Conservation (phyloP, 371 early-diverging fungal genomes). For the Quaeritorhiza haematococci region DNA sequence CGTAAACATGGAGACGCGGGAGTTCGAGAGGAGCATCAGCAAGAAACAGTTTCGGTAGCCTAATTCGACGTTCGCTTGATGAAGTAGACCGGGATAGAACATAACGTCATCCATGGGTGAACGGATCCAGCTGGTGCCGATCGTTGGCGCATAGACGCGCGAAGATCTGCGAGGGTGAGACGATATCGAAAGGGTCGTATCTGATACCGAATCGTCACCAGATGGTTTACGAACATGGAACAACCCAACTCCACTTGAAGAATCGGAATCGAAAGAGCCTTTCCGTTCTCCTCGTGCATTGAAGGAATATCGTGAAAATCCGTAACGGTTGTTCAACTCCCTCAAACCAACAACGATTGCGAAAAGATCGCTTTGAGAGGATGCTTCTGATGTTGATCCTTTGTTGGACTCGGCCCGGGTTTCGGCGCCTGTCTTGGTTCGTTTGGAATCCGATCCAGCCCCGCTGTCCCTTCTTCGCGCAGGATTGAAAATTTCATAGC, state of each 20-base stretch:
- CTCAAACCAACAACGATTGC: slow-evolving; percentile 13
- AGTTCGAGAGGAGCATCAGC: slow-evolving; percentile 48
- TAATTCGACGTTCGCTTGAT: slow-evolving; percentile 17
- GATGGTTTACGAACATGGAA: slow-evolving; percentile 6
- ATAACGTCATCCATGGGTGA: slow-evolving; percentile 15
- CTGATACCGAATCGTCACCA: neutral
- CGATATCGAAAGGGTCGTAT: neutral
- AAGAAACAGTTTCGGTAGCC: slow-evolving; percentile 53
- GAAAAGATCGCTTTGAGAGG: slow-evolving; percentile 14
- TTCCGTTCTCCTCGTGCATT: slow-evolving; percentile 8
- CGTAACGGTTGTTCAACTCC: slow-evolving; percentile 6
- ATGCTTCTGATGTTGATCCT: no score
- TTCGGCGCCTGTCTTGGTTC: neutral
- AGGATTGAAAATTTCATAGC: no score
- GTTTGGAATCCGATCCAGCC: neutral
- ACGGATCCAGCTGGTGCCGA: neutral
- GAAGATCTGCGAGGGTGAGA: slow-evolving; percentile 1
- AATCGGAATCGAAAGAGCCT: slow-evolving; percentile 19
- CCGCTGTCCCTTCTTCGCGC: neutral
- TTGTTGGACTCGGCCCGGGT: no score
- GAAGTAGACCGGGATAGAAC: slow-evolving; percentile 15
- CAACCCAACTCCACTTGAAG: no score
- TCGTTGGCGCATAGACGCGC: slow-evolving; percentile 3
- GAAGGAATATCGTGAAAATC: slow-evolving; percentile 2
- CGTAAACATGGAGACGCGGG: slow-evolving; percentile 49